Evolutionary conservation across 2,329 filamentous ascomycete genomes (phyloP).

Genomic region (Xylariaceae sp.): DNA sequence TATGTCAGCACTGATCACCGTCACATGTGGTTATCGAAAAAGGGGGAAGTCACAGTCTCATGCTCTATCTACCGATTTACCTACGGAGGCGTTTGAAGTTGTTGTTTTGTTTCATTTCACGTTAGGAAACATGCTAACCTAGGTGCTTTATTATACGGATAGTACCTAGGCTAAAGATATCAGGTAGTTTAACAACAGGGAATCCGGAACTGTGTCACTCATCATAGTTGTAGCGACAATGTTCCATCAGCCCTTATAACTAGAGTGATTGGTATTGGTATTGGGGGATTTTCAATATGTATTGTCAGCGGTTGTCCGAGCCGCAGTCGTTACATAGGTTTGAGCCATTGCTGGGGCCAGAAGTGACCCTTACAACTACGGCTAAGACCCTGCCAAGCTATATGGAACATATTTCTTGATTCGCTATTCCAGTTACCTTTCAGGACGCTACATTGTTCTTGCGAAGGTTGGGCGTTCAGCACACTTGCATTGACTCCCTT

Average conservation of each 20-base stretch:
- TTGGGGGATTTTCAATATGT: constrained; percentile 3
- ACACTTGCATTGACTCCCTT: constrained; percentile 13
- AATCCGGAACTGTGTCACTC: constrained; percentile 7
- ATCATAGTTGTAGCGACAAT: constrained; percentile 3
- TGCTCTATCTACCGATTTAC: too few species aligned
- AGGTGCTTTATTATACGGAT: too few species aligned
- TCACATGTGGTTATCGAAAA: too few species aligned
- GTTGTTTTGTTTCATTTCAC: too few species aligned
- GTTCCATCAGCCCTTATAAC: constrained; percentile 2
- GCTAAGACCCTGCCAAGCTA: constrained; percentile 1
- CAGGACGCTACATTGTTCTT: constrained; percentile 8
- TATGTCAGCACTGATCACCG: too few species aligned
- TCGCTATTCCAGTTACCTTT: constrained; percentile 6
- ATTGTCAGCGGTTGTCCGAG: constrained; percentile 1
- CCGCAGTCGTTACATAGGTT: constrained; percentile 8
- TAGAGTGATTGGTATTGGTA: constrained; percentile 9
- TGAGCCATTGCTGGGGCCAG: constrained; percentile 17
- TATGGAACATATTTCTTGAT: constrained; percentile 8
- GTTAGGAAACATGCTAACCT: too few species aligned
- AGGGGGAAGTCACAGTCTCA: too few species aligned
- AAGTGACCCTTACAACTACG: constrained; percentile 1
- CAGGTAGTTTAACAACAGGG: too few species aligned
- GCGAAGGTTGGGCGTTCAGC: constrained; percentile 6
- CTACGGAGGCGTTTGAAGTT: too few species aligned
- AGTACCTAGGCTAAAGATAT: too few species aligned